Evolutionary conservation across 169 alveolate species (phyloP).

Genomic region (Eimeria acervulina): DNA sequence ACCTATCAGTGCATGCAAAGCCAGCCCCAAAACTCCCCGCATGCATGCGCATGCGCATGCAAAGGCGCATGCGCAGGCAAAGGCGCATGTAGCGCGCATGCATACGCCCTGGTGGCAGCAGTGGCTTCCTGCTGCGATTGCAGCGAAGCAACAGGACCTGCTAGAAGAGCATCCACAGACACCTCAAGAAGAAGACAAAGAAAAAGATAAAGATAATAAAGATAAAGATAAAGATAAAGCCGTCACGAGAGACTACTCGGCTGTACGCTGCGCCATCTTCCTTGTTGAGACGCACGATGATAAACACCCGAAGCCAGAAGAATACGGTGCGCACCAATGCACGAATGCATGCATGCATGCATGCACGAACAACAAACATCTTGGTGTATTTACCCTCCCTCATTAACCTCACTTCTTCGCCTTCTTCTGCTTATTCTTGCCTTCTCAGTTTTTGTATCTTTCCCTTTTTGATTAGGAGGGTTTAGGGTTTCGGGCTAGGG

Average conservation of each 20-base stretch:
- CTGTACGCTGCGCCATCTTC: conserved; percentile 44
- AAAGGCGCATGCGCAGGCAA: too few species aligned
- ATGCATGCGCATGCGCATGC: not conserved
- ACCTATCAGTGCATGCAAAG: conserved; percentile 23
- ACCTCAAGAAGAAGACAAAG: not conserved
- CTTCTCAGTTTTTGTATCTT: not conserved
- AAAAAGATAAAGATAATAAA: not conserved
- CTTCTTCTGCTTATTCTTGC: not conserved
- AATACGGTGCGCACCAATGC: conserved; percentile 1
- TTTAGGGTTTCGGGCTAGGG: too few species aligned
- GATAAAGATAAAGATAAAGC: not conserved
- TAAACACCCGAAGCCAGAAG: conserved; percentile 32
- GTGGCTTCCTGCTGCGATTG: not conserved
- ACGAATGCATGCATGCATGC: not conserved
- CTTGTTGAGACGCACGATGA: conserved; percentile 77
- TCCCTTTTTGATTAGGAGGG: not conserved
- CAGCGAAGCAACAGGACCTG: not conserved
- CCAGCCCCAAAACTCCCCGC: not conserved
- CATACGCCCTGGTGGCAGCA: not conserved
- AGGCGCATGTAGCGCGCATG: not conserved
- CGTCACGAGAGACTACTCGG: not conserved
- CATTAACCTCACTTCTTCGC: not conserved
- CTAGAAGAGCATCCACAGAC: not conserved
- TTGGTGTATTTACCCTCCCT: not conserved
- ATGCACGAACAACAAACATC: not conserved